Conservation (phyloP, 2,329 filamentous ascomycete genomes). For the Penicillium sp. region DNA sequence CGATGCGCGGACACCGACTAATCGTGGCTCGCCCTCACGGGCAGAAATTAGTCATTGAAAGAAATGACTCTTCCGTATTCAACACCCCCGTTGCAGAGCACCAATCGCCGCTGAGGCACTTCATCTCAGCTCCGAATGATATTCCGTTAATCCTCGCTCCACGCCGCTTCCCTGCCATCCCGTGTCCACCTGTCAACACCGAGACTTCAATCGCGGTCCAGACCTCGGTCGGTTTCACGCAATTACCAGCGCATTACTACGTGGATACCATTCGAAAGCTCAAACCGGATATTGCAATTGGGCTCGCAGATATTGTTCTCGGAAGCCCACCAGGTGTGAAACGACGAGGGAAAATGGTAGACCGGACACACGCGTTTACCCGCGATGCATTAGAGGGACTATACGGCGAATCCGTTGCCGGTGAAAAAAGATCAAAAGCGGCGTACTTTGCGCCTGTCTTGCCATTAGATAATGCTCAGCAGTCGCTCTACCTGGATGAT, state of each 20-base stretch:
- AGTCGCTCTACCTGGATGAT: slow-evolving; percentile 72
- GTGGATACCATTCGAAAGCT: slow-evolving; percentile 58
- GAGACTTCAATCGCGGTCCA: slow-evolving; percentile 67
- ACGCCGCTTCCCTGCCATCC: slow-evolving; percentile 69
- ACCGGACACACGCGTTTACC: slow-evolving; percentile 78
- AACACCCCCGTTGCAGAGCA: slow-evolving; percentile 41
- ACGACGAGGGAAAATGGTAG: slow-evolving; percentile 73
- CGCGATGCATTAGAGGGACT: slow-evolving; percentile 56
- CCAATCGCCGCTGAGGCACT: slow-evolving; percentile 62
- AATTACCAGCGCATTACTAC: slow-evolving; percentile 65
- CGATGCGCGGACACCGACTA: slow-evolving; percentile 20
- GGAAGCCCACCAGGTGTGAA: slow-evolving; percentile 59
- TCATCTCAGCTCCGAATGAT: slow-evolving; percentile 64
- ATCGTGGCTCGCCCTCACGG: slow-evolving; percentile 27
- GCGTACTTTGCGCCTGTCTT: slow-evolving; percentile 63
- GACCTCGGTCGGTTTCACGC: slow-evolving; percentile 79
- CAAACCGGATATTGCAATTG: slow-evolving; percentile 72
- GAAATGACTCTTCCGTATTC: slow-evolving; percentile 47
- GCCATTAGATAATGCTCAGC: slow-evolving; percentile 66
- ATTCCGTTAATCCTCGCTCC: slow-evolving; percentile 67
- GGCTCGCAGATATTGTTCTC: slow-evolving; percentile 66
- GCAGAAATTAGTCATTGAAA: slow-evolving; percentile 57
- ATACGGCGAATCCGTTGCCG: slow-evolving; percentile 30
- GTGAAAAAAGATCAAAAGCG: slow-evolving; percentile 30
- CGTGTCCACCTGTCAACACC: slow-evolving; percentile 62